Percentiles rank a stretch among this genome's conserved stretches.
Conservation (phyloP, 2,329 filamentous ascomycete genomes). For the Tolypocladium paradoxum region DNA sequence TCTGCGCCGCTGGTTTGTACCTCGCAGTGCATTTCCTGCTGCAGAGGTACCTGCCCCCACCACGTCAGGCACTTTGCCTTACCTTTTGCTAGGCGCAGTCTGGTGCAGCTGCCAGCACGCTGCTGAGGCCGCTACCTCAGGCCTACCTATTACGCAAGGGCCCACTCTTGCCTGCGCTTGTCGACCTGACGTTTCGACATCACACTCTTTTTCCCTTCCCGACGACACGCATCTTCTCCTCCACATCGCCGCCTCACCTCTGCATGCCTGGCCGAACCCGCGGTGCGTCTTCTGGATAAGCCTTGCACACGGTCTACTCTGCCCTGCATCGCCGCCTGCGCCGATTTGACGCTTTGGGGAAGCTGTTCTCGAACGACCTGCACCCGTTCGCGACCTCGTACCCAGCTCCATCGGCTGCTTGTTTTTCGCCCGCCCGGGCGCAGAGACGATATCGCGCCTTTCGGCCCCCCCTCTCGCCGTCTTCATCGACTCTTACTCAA, state of each 20-base stretch:
- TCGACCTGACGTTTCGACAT: conserved; percentile 26
- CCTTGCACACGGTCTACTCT: not conserved
- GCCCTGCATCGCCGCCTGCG: not conserved
- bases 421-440: not conserved
- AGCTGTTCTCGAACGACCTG: conserved; percentile 29
- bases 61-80: not conserved
- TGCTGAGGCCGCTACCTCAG: not conserved
- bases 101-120: not conserved
- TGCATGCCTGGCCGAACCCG: not conserved
- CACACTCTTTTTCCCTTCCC: conserved; percentile 16
- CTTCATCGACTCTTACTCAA: not conserved
- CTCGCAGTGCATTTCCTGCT: not conserved
- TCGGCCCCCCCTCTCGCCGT: not conserved
- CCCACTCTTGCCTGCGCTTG: conserved; percentile 21
- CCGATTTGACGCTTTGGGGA: conserved; percentile 3
- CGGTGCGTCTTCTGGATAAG: not conserved
- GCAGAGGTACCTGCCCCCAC: not conserved
- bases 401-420: conserved; percentile 4
- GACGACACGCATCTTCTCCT: conserved; percentile 11
- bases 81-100: too few species aligned
- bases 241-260: conserved; percentile 4
- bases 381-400: conserved; percentile 25
- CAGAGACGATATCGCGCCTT: not conserved
- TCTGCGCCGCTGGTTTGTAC: not conserved
- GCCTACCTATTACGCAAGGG: conserved; percentile 29